A percentile compares a stretch with the other conserved stretches of the same genome.
phyloP scores from a whole-genome alignment of 306 rosid genomes.

The Vigna radiata region DNA sequence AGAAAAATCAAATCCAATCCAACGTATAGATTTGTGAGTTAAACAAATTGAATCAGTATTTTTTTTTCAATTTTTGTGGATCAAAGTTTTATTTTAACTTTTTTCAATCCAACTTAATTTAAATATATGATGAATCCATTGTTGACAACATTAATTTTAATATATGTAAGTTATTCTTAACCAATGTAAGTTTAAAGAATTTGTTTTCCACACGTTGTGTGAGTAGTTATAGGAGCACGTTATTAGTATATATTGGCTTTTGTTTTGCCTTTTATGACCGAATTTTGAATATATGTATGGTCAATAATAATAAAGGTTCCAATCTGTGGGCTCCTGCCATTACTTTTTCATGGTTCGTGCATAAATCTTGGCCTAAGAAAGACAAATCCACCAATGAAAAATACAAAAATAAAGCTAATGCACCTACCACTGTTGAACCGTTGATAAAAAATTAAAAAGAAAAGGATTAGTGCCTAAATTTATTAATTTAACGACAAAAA shows the following conservation, averaged over 20 bases:
- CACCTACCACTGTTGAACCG: conserved; percentile 39
- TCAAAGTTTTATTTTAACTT: too few species aligned
- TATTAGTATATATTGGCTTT: neutral
- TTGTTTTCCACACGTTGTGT: conserved; percentile 46
- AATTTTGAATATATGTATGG: conserved; percentile 22
- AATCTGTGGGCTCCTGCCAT: conserved; percentile 48
- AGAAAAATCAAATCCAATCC: too few species aligned
- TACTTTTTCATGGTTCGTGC: conserved; percentile 4
- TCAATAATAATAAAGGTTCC: conserved; percentile 15
- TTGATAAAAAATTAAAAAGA: neutral
- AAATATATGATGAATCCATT: too few species aligned
- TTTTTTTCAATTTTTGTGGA: too few species aligned
- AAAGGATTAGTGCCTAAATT: too few species aligned
- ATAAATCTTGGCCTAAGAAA: conserved; percentile 20
- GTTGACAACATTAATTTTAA: too few species aligned
- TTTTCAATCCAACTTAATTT: too few species aligned
- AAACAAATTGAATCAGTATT: too few species aligned
- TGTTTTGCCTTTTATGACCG: neutral
- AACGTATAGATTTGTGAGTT: too few species aligned
- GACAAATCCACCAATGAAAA: conserved; percentile 39
- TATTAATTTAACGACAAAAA: too few species aligned
- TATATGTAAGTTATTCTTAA: neutral
- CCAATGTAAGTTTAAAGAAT: neutral
- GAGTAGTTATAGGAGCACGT: conserved; percentile 31
- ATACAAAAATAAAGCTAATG: conserved; percentile 9